Percentiles rank a stretch among this genome's conserved stretches.
Evolutionary conservation across 768 basidiomycete genomes (phyloP).

Genomic region (Mycena haematopus): DNA sequence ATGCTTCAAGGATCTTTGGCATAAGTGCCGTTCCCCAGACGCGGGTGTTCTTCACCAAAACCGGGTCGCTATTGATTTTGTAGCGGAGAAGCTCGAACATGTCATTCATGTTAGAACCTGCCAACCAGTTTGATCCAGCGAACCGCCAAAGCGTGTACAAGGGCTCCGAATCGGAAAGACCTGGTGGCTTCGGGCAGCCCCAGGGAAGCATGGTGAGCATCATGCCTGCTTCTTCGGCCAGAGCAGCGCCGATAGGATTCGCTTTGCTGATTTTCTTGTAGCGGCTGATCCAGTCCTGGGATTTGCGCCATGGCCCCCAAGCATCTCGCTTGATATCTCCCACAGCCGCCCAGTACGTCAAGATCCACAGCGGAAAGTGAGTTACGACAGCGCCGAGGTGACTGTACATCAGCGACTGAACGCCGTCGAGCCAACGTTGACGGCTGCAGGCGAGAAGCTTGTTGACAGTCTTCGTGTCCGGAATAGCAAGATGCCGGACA

Average conservation of each 20-base stretch:
- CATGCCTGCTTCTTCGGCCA: neutral
- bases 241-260: neutral
- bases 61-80: conserved; percentile 8
- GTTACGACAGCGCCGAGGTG: neutral
- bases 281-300: neutral
- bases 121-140: neutral
- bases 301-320: neutral
- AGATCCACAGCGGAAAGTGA: conserved; percentile 8
- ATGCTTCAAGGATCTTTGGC: conserved; percentile 1
- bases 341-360: neutral
- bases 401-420: conserved; percentile 7
- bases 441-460: conserved; percentile 7
- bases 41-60: neutral
- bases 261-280: neutral
- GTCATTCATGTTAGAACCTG: neutral
- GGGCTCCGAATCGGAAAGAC: conserved; percentile 1
- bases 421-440: conserved; percentile 11
- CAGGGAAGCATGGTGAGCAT: conserved; percentile 3
- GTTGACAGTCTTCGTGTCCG: conserved; percentile 1
- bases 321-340: neutral
- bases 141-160: neutral
- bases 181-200: neutral
- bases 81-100: neutral
- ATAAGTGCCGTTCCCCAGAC: neutral
- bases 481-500: conserved; percentile 5